Base-by-base conservation (phyloP, 2,329 filamentous ascomycete genomes). In the Cercospora nicotianae region DNA sequence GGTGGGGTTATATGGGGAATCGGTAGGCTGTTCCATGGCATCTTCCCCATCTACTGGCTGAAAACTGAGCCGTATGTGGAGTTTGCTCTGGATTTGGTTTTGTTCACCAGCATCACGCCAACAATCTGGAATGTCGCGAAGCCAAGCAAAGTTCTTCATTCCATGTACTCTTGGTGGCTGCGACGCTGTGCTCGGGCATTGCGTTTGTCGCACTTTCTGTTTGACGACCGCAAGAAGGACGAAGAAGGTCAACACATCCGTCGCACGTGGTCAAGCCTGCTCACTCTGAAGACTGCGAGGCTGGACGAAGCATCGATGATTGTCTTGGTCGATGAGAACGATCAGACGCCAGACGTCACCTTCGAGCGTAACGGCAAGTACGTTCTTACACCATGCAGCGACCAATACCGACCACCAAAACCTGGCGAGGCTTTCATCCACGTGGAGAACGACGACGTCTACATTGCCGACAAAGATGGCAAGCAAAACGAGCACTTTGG, bases 1-100 rank as follows among this genome's bases (percentile, higher is more conserved):
- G 95, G 95, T 9, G 94, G 95, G 51, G 94, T 99, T 16, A 93
- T 99, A 0, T 99, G 95, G 95, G 89, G 90, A n/a, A 84, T 98
- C 42, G 86, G 88, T 30, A 87, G 87, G 72, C 80, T 87, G 5
- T 87, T 91, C 53, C 86, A 87, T 2, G 87, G 85, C 63, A 88
- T 99, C 55, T 85, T 99, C 18, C 95, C 95, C 0, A 92, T 99
- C 57, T 92, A 94, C 79, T 98, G 96, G 88, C 92, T 93, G 2
- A 94, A 93, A 0, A 94, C 94, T 71, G 92, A 96, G 73, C 94
- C 95, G 0, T 91, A 96, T 0, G 84, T 98, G 59, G 95, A 98
- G 77, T 98, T 99, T 72, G 95, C 95, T 0, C 88, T 97, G 69
- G 94, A 99, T 76, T 84, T 99, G 1, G 83, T 99, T 16, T 95